Evolutionary conservation across 2,329 filamentous ascomycete species (phyloP).

Genomic region (Neoarthrinium moseri): DNA sequence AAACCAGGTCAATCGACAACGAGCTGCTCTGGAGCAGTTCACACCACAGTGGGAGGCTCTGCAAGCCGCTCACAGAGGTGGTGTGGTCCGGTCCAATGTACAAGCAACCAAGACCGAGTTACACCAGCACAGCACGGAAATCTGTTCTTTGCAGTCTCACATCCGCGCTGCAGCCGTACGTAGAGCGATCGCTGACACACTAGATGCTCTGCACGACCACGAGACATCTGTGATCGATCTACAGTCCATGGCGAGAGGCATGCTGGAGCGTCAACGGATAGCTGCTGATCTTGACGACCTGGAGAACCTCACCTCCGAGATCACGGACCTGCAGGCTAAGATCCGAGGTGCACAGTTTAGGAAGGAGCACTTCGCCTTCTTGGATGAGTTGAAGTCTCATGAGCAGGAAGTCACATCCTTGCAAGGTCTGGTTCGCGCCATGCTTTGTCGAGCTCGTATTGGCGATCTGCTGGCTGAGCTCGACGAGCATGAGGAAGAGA

Average conservation of each 20-base stretch:
- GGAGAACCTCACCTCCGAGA: slow-evolving; percentile 52
- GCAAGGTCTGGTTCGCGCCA: slow-evolving; percentile 75
- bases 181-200: slow-evolving; percentile 44
- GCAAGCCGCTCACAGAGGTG: slow-evolving; percentile 47
- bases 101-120: slow-evolving; percentile 47
- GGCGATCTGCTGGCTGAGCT: slow-evolving; percentile 74
- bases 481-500: slow-evolving; percentile 76
- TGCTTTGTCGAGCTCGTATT: slow-evolving; percentile 73
- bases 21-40: slow-evolving; percentile 49
- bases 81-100: slow-evolving; percentile 43
- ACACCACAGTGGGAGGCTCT: slow-evolving; percentile 49
- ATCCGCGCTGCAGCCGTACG: slow-evolving; percentile 56
- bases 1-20: slow-evolving; percentile 49
- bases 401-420: slow-evolving; percentile 66
- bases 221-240: slow-evolving; percentile 47
- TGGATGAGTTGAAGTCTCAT: slow-evolving; percentile 69
- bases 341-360: slow-evolving; percentile 66
- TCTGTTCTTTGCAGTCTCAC: slow-evolving; percentile 49
- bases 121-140: slow-evolving; percentile 37
- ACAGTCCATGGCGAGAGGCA: slow-evolving; percentile 61
- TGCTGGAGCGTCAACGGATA: slow-evolving; percentile 54
- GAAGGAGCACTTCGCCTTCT: slow-evolving; percentile 57
- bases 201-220: slow-evolving; percentile 41
- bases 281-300: slow-evolving; percentile 53
- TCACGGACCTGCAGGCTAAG: slow-evolving; percentile 64